Evolutionary conservation across 768 basidiomycete species (phyloP).

Genomic region (Lactarius akahatsu): DNA sequence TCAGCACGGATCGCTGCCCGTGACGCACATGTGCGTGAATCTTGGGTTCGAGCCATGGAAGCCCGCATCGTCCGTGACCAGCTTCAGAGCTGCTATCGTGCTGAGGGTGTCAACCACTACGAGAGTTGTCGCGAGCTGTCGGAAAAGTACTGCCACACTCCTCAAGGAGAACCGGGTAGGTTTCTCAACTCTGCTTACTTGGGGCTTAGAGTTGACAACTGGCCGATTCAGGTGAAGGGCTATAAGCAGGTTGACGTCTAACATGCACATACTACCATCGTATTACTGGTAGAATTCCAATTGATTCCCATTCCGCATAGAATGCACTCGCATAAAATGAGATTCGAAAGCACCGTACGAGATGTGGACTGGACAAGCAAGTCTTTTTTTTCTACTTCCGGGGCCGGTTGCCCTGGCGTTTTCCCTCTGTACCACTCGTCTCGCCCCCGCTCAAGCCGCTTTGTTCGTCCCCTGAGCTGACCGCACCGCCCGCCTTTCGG

Average conservation of each 20-base stretch:
- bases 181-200: background rate
- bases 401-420: slow-evolving; percentile 41
- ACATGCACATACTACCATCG: background rate
- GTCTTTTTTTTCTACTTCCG: slow-evolving; percentile 53
- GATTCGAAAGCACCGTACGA: slow-evolving; percentile 1
- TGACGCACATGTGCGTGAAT: slow-evolving; percentile 79
- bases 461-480: slow-evolving; percentile 60
- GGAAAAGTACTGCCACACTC: slow-evolving; percentile 78
- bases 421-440: slow-evolving; percentile 57
- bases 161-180: slow-evolving; percentile 78
- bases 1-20: slow-evolving; percentile 65
- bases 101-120: slow-evolving; percentile 90
- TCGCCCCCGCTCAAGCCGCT: slow-evolving; percentile 55
- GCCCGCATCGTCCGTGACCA: slow-evolving; percentile 84
- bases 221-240: slow-evolving; percentile 66
- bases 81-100: slow-evolving; percentile 83
- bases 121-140: slow-evolving; percentile 86
- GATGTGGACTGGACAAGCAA: slow-evolving; percentile 2
- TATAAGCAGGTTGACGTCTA: slow-evolving; percentile 75
- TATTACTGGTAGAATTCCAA: slow-evolving; percentile 5
- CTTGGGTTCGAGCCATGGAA: slow-evolving; percentile 95
- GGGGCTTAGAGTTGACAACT: slow-evolving; percentile 5
- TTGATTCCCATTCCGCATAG: background rate
- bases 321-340: slow-evolving; percentile 1
- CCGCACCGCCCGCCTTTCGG: slow-evolving; percentile 44